Percentiles rank a stretch among this genome's conserved stretches.
phyloP scores from a whole-genome alignment of 2,329 filamentous ascomycete genomes.

The Claviceps sp. region DNA sequence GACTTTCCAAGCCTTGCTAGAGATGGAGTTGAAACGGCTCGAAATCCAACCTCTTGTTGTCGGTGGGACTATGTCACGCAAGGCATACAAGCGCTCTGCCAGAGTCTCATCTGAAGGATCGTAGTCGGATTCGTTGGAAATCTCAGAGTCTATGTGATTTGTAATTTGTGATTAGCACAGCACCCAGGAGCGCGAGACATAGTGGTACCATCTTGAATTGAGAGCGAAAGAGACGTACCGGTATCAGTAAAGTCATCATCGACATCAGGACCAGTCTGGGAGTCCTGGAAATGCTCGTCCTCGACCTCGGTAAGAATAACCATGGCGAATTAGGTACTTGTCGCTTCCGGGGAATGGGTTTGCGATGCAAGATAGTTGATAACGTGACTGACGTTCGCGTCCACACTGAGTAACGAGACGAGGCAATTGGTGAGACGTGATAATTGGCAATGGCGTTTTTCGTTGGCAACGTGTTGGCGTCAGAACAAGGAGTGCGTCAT shows the following conservation, averaged over 20 bases:
- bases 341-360: neutral
- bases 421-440: neutral
- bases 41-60: constrained; percentile 56
- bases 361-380: neutral
- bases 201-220: neutral
- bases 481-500: constrained; percentile 1
- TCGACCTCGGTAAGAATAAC: constrained; percentile 94
- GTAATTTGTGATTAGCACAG: constrained; percentile 1
- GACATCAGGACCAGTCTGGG: constrained; percentile 57
- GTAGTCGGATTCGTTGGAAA: constrained; percentile 67
- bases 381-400: neutral
- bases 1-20: constrained; percentile 34
- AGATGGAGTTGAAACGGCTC: constrained; percentile 44
- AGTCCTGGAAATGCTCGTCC: constrained; percentile 80
- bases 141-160: constrained; percentile 53
- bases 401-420: neutral
- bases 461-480: neutral
- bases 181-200: too few species aligned
- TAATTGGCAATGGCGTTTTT: neutral
- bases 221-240: constrained; percentile 40
- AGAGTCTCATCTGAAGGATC: constrained; percentile 46
- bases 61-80: constrained; percentile 65
- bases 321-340: constrained; percentile 42
- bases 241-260: constrained; percentile 91
- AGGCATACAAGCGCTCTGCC: constrained; percentile 55